Evolutionary conservation across 192 early-diverging fungal genomes (phyloP), one percentile per base, ranked within the genome.

Genomic region (Coemansia sp.): DNA sequence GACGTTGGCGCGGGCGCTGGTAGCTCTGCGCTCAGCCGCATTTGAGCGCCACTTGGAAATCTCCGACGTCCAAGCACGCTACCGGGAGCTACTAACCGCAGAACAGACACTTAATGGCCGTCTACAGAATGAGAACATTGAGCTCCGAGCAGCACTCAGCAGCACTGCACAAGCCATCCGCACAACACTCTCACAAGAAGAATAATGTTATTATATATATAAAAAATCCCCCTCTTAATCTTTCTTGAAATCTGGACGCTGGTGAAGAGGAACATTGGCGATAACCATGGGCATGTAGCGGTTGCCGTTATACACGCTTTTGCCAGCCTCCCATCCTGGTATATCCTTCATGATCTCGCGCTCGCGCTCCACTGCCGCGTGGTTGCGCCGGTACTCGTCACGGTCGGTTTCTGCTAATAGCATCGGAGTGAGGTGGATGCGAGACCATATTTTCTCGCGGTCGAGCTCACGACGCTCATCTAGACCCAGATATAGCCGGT

Each of bases 391-490:
- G 78, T 95, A 93, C 24, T 87, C 81, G 78, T 98, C 96, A 22
- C 97, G 89, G 80, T 99, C 97, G 5, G 89, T 86, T 86, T 99
- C 97, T 43, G 97, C 96, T 74, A 95, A 91, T 34, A 98, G 88
- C 68, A 97, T 67, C 3, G 97, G 97, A 20, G 95, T 86, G 20
- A 99, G 85, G 87, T 96, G 87, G 71, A 99, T 95, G 52, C 97
- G 91, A 61, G 91, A 80, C 97, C 97, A 99, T 13, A 90, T 86
- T 70, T 97, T 94, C 80, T 98, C 96, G 67, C 97, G 90, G 44
- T 92, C 88, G 29, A 96, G 85, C 73, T 99, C 97, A 57, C 96
- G 75, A 27, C 82, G 63, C 63, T 85, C 81, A 22, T 76, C 74
- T 2, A 87, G 69, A 0, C 68, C 75, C 69, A 68, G 33, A 61